These are phyloP conservation scores for Whalleya microplaca DNA, from an alignment of 2,329 filamentous ascomycete species.

Conservation along the genomic window DNA sequence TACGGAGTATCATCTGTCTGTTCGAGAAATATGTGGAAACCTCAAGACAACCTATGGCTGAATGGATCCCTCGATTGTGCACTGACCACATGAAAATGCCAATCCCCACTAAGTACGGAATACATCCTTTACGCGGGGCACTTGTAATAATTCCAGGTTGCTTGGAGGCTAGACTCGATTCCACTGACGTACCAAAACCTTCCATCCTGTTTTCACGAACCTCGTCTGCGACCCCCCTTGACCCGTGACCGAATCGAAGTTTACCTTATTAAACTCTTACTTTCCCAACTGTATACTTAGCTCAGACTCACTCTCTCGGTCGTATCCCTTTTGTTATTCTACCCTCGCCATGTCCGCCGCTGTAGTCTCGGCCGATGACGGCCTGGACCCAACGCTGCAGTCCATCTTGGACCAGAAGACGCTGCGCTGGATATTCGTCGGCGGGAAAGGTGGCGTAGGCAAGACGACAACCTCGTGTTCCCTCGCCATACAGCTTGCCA, in stretches of 20 bases:
- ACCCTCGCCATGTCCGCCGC: constrained; percentile 43
- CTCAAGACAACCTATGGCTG: no score
- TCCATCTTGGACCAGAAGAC: constrained; percentile 93
- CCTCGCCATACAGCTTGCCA: constrained; percentile 95
- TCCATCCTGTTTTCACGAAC: not conserved
- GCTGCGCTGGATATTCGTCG: constrained; percentile 98
- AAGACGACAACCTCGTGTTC: constrained; percentile 99
- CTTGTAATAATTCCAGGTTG: no score
- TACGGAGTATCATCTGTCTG: no score
- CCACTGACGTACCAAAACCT: not conserved
- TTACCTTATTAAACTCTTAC: not conserved
- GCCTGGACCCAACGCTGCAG: constrained; percentile 92
- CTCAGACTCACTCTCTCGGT: not conserved
- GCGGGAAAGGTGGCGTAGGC: constrained; percentile 96
- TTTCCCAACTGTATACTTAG: not conserved
- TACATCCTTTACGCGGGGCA: not conserved
- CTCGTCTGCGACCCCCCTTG: not conserved
- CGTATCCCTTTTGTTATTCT: not conserved
- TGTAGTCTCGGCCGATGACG: constrained; percentile 64
- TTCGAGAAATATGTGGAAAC: no score
- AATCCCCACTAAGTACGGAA: constrained; percentile 2
- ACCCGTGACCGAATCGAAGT: not conserved
- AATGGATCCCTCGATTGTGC: no score
- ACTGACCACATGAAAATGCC: no score
- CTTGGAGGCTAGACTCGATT: not conserved